These are phyloP conservation scores for Agastache rugosa DNA, from an alignment of 257 asterid genomes.

Conservation along the genomic window DNA sequence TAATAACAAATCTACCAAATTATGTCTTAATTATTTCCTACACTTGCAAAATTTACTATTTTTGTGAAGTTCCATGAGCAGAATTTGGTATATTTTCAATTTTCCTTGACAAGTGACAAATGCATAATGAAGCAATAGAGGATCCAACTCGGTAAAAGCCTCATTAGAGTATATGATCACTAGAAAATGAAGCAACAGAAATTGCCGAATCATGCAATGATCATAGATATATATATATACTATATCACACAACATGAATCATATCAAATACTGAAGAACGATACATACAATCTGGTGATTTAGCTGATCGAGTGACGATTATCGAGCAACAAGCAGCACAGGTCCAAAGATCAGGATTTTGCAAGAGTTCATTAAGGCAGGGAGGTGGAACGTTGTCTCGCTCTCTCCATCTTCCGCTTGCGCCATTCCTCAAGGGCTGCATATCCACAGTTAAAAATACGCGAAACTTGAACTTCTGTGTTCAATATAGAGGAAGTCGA, in stretches of 20 bases:
- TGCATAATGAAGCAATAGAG: background rate
- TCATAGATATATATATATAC: background rate
- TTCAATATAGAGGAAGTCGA: background rate
- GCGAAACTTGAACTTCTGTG: background rate
- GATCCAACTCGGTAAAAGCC: background rate
- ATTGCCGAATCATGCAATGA: background rate
- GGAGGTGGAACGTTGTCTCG: constrained; percentile 63
- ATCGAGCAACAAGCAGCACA: background rate
- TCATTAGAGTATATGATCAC: background rate
- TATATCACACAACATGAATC: background rate
- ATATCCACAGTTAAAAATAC: constrained; percentile 7
- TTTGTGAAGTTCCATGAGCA: too few relatives aligned
- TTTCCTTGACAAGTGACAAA: too few relatives aligned
- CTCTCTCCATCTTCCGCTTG: constrained; percentile 88
- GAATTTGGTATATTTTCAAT: too few relatives aligned
- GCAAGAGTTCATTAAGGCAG: background rate
- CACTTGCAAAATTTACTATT: too few relatives aligned
- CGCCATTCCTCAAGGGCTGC: constrained; percentile 95
- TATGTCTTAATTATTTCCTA: too few relatives aligned
- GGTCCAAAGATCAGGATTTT: background rate
- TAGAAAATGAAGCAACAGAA: background rate
- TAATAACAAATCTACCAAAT: too few relatives aligned
- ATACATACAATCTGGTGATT: constrained; percentile 7
- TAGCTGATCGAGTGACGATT: background rate
- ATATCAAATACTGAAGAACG: background rate